Conservation (phyloP, 768 basidiomycete species). For the Termitomyces eurrhizus region DNA sequence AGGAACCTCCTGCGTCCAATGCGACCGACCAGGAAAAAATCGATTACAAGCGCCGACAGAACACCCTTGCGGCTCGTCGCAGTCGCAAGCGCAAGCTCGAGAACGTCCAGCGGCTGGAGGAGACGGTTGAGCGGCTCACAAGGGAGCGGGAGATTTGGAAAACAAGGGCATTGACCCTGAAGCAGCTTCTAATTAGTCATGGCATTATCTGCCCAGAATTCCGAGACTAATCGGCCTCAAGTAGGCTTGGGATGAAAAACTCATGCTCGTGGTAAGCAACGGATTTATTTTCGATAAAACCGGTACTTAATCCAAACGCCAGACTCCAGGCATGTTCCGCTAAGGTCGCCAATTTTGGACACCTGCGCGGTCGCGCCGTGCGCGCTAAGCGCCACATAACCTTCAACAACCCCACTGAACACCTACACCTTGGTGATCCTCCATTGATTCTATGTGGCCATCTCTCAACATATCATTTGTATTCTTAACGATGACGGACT, state of each 20-base stretch:
- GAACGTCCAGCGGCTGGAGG: slow-evolving; percentile 65
- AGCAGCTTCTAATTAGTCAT: slow-evolving; percentile 53
- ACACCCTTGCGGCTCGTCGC: slow-evolving; percentile 81
- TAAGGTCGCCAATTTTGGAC: slow-evolving; percentile 11
- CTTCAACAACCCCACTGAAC: background rate
- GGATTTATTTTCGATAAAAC: background rate
- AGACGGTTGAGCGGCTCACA: slow-evolving; percentile 45
- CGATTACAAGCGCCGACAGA: slow-evolving; percentile 75
- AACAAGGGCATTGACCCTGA: slow-evolving; percentile 44
- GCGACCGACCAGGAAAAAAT: slow-evolving; percentile 61
- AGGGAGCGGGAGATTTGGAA: slow-evolving; percentile 63
- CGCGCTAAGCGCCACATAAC: slow-evolving; percentile 11
- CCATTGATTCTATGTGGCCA: background rate
- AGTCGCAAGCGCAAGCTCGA: slow-evolving; percentile 72
- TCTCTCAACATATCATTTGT: slow-evolving; percentile 3
- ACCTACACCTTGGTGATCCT: slow-evolving; percentile 1
- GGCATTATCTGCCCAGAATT: slow-evolving; percentile 56
- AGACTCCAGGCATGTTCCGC: slow-evolving; percentile 6
- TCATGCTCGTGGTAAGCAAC: slow-evolving; percentile 7
- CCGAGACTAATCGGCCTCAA: slow-evolving; percentile 19
- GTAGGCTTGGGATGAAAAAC: background rate
- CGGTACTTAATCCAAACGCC: slow-evolving; percentile 5
- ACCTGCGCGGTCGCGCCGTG: slow-evolving; percentile 8
- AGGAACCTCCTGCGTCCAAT: slow-evolving; percentile 35
- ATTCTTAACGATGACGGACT: background rate